Percentiles rank a stretch among this genome's conserved stretches.
Conservation (phyloP, 2,329 filamentous ascomycete species). For the Calonectria honghensis region DNA sequence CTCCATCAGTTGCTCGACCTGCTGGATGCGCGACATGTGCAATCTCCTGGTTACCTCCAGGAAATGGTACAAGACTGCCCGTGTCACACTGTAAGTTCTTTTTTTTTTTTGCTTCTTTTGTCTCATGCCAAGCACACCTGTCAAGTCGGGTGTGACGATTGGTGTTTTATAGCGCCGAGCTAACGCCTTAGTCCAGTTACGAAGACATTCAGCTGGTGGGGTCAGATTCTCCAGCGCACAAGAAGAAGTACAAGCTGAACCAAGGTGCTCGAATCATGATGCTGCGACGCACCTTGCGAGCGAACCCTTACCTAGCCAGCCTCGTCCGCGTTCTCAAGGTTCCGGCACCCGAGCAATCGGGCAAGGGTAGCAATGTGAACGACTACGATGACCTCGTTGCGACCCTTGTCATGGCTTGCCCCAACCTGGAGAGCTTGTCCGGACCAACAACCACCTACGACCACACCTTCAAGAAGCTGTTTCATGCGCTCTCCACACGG, state of each 20-base stretch:
- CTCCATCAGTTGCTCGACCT: slow-evolving; percentile 76
- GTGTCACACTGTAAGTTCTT: slow-evolving; percentile 68
- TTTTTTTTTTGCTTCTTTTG: not conserved
- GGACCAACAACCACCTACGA: slow-evolving; percentile 74
- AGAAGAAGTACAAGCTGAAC: slow-evolving; percentile 74
- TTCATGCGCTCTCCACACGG: slow-evolving; percentile 76
- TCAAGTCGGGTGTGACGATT: not conserved
- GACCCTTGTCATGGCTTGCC: slow-evolving; percentile 78
- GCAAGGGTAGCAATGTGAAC: slow-evolving; percentile 60
- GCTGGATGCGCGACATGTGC: slow-evolving; percentile 78
- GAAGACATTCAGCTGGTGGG: slow-evolving; percentile 76
- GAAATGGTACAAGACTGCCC: slow-evolving; percentile 72
- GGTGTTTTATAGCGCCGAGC: slow-evolving; percentile 35
- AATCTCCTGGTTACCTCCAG: slow-evolving; percentile 70
- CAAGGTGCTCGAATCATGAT: slow-evolving; percentile 73
- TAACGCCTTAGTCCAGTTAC: slow-evolving; percentile 65
- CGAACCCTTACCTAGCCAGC: slow-evolving; percentile 70
- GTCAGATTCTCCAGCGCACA: slow-evolving; percentile 72
- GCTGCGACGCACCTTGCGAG: slow-evolving; percentile 74
- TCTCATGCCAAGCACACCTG: slow-evolving; percentile 20
- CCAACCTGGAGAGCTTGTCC: slow-evolving; percentile 76
- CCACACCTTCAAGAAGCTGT: slow-evolving; percentile 73
- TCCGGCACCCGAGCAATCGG: slow-evolving; percentile 65
- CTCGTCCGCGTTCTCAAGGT: slow-evolving; percentile 76
- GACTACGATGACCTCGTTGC: slow-evolving; percentile 76